A percentile compares a stretch with the other conserved stretches of the same genome.
These are phyloP conservation scores for Cercospora sp. DNA, from an alignment of 2,329 filamentous ascomycete genomes.

Conservation along the genomic window DNA sequence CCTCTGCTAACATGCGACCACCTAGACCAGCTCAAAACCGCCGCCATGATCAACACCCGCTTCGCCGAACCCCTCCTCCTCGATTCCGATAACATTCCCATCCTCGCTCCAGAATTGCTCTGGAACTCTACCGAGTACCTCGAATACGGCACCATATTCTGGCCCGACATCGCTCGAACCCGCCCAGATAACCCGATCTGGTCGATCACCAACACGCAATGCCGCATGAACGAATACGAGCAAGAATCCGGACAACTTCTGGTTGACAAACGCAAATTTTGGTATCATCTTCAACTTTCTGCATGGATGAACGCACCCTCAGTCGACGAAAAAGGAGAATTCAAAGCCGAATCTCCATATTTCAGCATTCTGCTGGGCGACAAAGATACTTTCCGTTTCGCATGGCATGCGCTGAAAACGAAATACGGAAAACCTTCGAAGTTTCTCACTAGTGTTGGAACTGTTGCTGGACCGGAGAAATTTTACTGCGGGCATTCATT, in stretches of 20 bases:
- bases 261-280: conserved; percentile 41
- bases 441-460: conserved; percentile 39
- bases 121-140: conserved; percentile 34
- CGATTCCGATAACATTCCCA: conserved; percentile 43
- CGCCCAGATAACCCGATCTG: conserved; percentile 36
- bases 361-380: conserved; percentile 40
- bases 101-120: conserved; percentile 35
- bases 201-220: conserved; percentile 42
- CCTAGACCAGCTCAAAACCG: conserved; percentile 38
- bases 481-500: conserved; percentile 41
- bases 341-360: conserved; percentile 28
- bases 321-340: conserved; percentile 7
- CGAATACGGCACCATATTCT: conserved; percentile 40
- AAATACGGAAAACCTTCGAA: conserved; percentile 35
- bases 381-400: conserved; percentile 42
- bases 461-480: conserved; percentile 14
- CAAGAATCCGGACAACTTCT: conserved; percentile 41
- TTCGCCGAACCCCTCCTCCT: conserved; percentile 41
- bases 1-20: not conserved
- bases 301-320: conserved; percentile 37
- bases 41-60: conserved; percentile 40
- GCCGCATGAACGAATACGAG: conserved; percentile 41
- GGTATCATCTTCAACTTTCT: conserved; percentile 43
- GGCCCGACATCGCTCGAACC: conserved; percentile 43
- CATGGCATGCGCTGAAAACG: conserved; percentile 41